Evolutionary conservation across 352 stramenopile genomes (phyloP).

Genomic region (Phytophthora pinifolia): DNA sequence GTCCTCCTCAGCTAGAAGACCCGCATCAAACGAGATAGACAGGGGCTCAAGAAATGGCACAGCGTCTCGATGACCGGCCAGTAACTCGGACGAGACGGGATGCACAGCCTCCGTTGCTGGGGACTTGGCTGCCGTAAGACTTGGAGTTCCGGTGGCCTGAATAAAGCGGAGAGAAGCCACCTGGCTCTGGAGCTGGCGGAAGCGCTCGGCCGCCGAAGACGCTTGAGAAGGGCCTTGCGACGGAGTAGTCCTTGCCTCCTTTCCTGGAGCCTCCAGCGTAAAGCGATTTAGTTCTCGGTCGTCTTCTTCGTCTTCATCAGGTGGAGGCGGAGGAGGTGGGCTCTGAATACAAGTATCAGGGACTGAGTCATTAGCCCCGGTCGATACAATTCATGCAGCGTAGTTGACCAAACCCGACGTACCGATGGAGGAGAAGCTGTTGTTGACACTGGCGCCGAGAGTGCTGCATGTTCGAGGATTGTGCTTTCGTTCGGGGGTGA

Average conservation of each 20-base stretch:
- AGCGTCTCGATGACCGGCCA: constrained; percentile 2
- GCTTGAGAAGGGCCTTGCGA: not conserved
- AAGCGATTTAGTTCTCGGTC: constrained; percentile 35
- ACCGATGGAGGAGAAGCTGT: constrained; percentile 24
- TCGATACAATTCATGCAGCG: no score
- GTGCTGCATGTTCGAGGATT: not conserved
- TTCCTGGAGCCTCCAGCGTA: constrained; percentile 13
- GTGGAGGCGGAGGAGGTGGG: constrained; percentile 50
- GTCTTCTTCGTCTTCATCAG: constrained; percentile 45
- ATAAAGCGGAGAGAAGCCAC: constrained; percentile 38
- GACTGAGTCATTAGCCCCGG: no score
- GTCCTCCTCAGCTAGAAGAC: constrained; percentile 42
- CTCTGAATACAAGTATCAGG: constrained; percentile 28
- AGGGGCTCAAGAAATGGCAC: constrained; percentile 16
- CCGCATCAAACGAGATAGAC: constrained; percentile 27
- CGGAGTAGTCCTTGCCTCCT: not conserved
- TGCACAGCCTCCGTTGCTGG: constrained; percentile 15
- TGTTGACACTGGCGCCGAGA: not conserved
- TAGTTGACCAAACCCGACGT: constrained; percentile 4
- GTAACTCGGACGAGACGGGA: constrained; percentile 14
- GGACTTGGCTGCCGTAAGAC: constrained; percentile 3
- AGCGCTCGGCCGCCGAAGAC: constrained; percentile 27
- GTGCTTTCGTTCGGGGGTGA: no score
- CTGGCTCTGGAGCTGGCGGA: constrained; percentile 39
- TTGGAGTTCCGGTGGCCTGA: constrained; percentile 10